Conservation (phyloP, 225 moss, liverwort and hornwort genomes). For the Takakia lepidozioides region DNA sequence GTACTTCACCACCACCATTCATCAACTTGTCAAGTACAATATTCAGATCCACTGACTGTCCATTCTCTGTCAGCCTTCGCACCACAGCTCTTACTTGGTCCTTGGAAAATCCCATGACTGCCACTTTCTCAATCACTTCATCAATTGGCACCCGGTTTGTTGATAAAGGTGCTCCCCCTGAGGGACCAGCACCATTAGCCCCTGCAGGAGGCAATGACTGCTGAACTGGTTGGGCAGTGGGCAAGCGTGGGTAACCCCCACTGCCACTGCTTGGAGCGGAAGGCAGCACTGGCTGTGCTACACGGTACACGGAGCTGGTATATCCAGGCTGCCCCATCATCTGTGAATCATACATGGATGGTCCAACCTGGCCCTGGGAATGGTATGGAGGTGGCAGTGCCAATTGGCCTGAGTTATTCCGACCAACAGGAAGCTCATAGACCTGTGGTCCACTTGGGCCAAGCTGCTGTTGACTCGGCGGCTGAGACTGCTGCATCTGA, state of each 20-base stretch:
- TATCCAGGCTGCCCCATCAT: slow-evolving; percentile 31
- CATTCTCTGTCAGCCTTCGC: slow-evolving; percentile 71
- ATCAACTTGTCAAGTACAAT: slow-evolving; percentile 78
- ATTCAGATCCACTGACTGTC: slow-evolving; percentile 78
- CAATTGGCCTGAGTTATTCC: slow-evolving; percentile 40
- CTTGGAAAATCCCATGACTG: slow-evolving; percentile 69
- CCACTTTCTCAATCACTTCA: slow-evolving; percentile 76
- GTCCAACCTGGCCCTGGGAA: slow-evolving; percentile 40
- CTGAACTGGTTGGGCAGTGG: slow-evolving; percentile 70
- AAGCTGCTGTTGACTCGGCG: slow-evolving; percentile 34
- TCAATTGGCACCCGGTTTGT: slow-evolving; percentile 70
- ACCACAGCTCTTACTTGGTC: slow-evolving; percentile 74
- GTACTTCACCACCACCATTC: slow-evolving; percentile 62
- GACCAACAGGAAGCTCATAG: slow-evolving; percentile 45
- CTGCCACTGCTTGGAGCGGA: slow-evolving; percentile 40
- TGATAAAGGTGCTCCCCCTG: slow-evolving; percentile 15
- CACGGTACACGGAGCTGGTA: slow-evolving; percentile 52
- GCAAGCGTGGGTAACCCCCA: slow-evolving; percentile 70
- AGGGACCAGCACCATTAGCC: slow-evolving; percentile 26
- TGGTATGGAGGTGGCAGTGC: slow-evolving; percentile 46
- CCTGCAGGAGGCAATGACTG: slow-evolving; percentile 42
- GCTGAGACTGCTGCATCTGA: slow-evolving; percentile 32
- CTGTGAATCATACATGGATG: slow-evolving; percentile 46
- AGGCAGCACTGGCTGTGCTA: slow-evolving; percentile 48
- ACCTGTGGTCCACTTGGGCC: slow-evolving; percentile 37